These are phyloP conservation scores for Podospora comata DNA, from an alignment of 495 filamentous ascomycete genomes.

Conservation along the genomic window DNA sequence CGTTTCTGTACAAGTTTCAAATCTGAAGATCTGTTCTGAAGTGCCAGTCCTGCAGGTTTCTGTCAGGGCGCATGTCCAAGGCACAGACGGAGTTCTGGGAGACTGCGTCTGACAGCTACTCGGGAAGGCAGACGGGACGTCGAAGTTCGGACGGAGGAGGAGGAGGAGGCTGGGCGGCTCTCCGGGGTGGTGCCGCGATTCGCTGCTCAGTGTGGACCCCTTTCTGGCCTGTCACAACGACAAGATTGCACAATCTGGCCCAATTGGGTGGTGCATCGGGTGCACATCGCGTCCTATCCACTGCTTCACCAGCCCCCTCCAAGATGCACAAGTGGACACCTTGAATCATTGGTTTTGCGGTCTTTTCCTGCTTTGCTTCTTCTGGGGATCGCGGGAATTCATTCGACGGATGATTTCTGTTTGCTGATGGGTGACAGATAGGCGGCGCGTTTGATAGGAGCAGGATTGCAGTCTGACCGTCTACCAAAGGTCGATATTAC, in stretches of 20 bases:
- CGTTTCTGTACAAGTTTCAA: background rate
- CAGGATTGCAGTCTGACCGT: background rate
- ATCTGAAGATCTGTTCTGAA: too few relatives aligned
- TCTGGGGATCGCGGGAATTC: background rate
- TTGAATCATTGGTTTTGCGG: background rate
- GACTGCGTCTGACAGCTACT: background rate
- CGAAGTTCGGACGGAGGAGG: slow-evolving; percentile 17
- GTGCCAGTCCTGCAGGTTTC: too few relatives aligned
- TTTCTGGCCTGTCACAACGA: slow-evolving; percentile 28
- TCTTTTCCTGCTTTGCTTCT: background rate
- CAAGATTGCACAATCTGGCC: slow-evolving; percentile 26
- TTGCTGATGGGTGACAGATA: background rate
- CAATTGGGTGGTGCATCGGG: slow-evolving; percentile 29
- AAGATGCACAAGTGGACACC: background rate
- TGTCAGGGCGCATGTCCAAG: background rate
- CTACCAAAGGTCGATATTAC: background rate
- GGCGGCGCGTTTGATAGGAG: background rate
- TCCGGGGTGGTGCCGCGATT: slow-evolving; percentile 31
- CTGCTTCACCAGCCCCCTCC: slow-evolving; percentile 4
- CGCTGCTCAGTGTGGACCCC: slow-evolving; percentile 24
- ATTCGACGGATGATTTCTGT: background rate
- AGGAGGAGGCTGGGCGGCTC: slow-evolving; percentile 27
- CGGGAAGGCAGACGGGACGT: background rate
- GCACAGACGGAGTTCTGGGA: slow-evolving; percentile 4
- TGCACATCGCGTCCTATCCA: slow-evolving; percentile 10